Base-by-base conservation (phyloP, 306 rosid genomes). In the Inga leiocalycina region DNA sequence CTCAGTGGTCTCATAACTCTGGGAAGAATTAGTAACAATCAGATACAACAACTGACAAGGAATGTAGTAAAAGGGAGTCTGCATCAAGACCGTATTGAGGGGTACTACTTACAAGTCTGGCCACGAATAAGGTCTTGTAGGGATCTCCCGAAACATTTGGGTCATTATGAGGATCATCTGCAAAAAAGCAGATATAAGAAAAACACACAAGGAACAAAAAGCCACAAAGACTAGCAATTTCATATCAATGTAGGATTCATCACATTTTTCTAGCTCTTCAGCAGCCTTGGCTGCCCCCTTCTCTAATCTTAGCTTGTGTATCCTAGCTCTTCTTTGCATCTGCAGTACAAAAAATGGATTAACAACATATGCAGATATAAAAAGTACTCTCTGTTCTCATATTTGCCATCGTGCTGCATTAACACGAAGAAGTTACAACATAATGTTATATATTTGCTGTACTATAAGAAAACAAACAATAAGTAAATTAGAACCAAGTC, bases 241-340 rank as follows among this genome's bases (percentile, higher is more conserved):
- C 59, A 56, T 37, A 56, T 45, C 45, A 79, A 13, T 13, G 80
- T 13, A 68, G 39, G 84, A 77, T 57, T 82, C 74, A 79, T 88
- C 86, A 95, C 99, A 93, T 93, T 93, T 96, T 84, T 91, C 97
- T 34, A 96, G 93, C 87, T 96, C 99, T 92, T 93, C 98, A 1
- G 89, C 91, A 41, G 94, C 99, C 88, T 96, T 96, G 10, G 83
- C 93, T 73, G 97, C 98, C 89, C 99, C 99, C 82, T 89, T 91
- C 85, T 96, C 98, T 24, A 96, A 85, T 77, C 97, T 91, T 76
- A 90, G 73, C 85, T 88, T 80, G 90, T 96, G 99, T 81, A 96
- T 85, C 83, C 99, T 89, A 62, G 94, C 99, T 86, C 90, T 91
- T 90, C 89, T 91, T 88, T 96, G 85, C 51, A 79, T 69, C 99